A percentile compares a stretch with the other conserved stretches of the same genome.
Conservation (phyloP, 345 rosid species). For the Diplotaxis tenuifolia region DNA sequence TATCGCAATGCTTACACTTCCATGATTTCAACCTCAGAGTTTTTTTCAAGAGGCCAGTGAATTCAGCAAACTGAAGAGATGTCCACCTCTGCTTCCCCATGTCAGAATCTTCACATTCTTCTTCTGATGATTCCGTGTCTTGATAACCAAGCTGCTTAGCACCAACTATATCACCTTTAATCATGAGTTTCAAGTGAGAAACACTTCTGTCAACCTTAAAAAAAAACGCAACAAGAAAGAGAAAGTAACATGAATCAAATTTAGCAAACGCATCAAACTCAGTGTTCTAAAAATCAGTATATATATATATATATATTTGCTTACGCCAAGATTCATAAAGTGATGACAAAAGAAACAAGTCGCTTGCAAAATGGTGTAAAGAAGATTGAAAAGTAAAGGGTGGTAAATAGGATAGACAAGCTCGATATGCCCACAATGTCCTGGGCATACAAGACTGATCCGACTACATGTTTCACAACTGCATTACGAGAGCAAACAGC, state of each 20-base stretch:
- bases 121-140: constrained; percentile 31
- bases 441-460: constrained; percentile 59
- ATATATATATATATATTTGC: neutral
- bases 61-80: constrained; percentile 76
- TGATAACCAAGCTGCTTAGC: constrained; percentile 56
- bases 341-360: constrained; percentile 67
- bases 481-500: constrained; percentile 41
- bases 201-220: constrained; percentile 61
- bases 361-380: constrained; percentile 54
- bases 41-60: constrained; percentile 46
- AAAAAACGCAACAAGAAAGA: too few relatives aligned
- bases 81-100: constrained; percentile 55
- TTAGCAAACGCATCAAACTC: too few relatives aligned
- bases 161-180: constrained; percentile 69
- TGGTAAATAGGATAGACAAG: constrained; percentile 71
- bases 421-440: constrained; percentile 89
- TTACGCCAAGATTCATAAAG: constrained; percentile 52
- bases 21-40: constrained; percentile 47
- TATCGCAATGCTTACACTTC: constrained; percentile 49
- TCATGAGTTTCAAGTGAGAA: constrained; percentile 64
- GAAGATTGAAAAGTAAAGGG: constrained; percentile 68
- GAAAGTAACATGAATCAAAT: too few relatives aligned
- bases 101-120: constrained; percentile 29
- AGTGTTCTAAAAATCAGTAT: too few relatives aligned
- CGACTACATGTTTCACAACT: constrained; percentile 82